Base-by-base conservation (phyloP, 176 grass and related monocot genomes). In the Triticum urartu region DNA sequence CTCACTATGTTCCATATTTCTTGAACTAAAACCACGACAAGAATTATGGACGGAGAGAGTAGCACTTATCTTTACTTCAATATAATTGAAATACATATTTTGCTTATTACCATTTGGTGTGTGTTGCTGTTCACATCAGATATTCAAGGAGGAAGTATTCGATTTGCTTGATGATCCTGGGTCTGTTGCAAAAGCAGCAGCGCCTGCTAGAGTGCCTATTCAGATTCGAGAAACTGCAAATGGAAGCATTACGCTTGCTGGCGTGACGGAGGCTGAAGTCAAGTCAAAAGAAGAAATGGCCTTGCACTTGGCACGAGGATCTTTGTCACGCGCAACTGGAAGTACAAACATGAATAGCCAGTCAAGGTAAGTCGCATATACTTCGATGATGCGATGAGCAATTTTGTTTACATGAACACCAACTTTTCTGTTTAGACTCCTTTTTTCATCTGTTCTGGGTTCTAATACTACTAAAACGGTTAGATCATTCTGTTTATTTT, bases 61-160 rank as follows among this genome's bases (percentile, higher is more conserved):
- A 54, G 30, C 73, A 38, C 63, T 7, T 52, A 24, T 25, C 47
- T 18, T 52, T 86, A 13, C 35, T 67, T 59, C 43, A 71, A 56
- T 75, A 71, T 83, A 71, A 56, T 83, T 42, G 22, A 42, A 78
- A 71, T 21, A 40, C 13, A 30, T 32, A 71, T 90, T 81, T 48
- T 8, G 13, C 48, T 77, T 70, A 24, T 72, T 65, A 39, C 50
- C 38, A 61, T 89, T 66, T 59, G 36, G 11, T 70, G 18, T 85
- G 21, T 82, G 64, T 64, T 67, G 5, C 38, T 86, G 68, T 83
- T 68, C 36, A 56, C 79, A 86, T 71, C 93, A 98, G 95, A 98
- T 98, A 77, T 98, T 98, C 60, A 98, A 98, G 85, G 95, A 98
- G 72, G 95, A 98, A 84, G 95, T 98, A 3, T 98, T 94, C 71